Conservation (phyloP, 2,329 filamentous ascomycete species). For the Fusarium sp. region DNA sequence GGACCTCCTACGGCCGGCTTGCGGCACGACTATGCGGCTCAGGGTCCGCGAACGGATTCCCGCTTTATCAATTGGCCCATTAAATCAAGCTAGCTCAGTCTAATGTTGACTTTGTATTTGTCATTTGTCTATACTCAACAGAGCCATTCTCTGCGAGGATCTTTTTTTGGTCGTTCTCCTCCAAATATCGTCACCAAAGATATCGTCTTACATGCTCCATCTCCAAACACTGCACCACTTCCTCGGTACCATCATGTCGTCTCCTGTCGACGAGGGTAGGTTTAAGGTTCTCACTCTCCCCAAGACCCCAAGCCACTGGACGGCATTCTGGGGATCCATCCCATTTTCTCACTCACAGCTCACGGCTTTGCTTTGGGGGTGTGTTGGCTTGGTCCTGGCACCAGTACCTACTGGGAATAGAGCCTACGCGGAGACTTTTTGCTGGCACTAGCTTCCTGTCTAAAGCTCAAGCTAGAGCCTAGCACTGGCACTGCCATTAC, state of each 20-base stretch:
- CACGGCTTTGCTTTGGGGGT: slow-evolving; percentile 14
- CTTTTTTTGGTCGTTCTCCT: background rate
- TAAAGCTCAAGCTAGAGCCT: background rate
- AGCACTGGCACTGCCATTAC: slow-evolving; percentile 24
- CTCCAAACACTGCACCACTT: slow-evolving; percentile 12
- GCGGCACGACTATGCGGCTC: slow-evolving; percentile 4
- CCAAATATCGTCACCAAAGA: background rate
- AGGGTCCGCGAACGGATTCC: background rate
- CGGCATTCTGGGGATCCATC: slow-evolving; percentile 29
- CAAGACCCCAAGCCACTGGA: slow-evolving; percentile 41
- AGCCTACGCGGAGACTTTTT: slow-evolving; percentile 21
- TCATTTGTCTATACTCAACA: background rate
- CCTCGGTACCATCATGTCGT: slow-evolving; percentile 29
- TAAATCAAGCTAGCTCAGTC: background rate
- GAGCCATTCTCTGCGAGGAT: background rate
- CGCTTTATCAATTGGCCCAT: background rate
- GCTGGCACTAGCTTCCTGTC: background rate
- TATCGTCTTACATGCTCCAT: slow-evolving; percentile 5
- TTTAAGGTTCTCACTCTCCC: slow-evolving; percentile 49
- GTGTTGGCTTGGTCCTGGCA: slow-evolving; percentile 6
- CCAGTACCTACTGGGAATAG: slow-evolving; percentile 8
- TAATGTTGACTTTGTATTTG: background rate
- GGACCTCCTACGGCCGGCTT: background rate
- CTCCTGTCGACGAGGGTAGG: slow-evolving; percentile 38
- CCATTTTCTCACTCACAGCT: slow-evolving; percentile 23